These are phyloP conservation scores for Myxozyma lipomycoides DNA, from an alignment of 805 yeast genomes.

Conservation along the genomic window DNA sequence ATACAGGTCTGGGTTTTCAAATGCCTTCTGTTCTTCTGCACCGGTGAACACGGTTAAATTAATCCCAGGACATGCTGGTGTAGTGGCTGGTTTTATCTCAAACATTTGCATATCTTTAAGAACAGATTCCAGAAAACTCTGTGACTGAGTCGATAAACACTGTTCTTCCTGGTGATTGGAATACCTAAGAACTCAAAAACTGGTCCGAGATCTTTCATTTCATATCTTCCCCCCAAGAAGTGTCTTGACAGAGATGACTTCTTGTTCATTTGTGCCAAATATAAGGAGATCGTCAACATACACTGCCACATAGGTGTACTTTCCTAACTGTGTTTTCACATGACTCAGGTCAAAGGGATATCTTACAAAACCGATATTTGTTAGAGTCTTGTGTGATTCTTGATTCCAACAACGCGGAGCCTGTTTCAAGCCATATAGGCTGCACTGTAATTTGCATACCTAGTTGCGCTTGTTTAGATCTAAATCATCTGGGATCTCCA, in stretches of 20 bases:
- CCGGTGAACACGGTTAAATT: no score
- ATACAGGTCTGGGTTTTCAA: background rate
- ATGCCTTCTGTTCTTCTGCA: background rate
- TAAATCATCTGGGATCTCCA: no score
- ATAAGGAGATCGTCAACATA: background rate
- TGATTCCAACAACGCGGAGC: no score
- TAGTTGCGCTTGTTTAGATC: background rate
- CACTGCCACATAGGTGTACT: background rate
- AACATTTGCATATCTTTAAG: background rate
- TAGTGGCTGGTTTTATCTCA: background rate
- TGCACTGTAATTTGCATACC: background rate
- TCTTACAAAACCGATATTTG: background rate
- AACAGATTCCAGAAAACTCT: background rate
- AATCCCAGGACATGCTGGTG: background rate
- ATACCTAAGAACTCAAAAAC: background rate
- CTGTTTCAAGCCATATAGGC: no score
- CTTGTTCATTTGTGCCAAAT: background rate
- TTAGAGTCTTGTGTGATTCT: background rate
- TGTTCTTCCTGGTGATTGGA: background rate
- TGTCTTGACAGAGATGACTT: background rate
- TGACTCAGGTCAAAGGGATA: background rate
- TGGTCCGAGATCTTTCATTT: background rate
- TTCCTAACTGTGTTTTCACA: background rate
- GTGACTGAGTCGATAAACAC: background rate
- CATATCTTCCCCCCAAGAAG: background rate